Evolutionary conservation across 169 alveolate genomes (phyloP), one percentile per base, ranked within the genome.

Genomic region (Plasmodium relictum): DNA sequence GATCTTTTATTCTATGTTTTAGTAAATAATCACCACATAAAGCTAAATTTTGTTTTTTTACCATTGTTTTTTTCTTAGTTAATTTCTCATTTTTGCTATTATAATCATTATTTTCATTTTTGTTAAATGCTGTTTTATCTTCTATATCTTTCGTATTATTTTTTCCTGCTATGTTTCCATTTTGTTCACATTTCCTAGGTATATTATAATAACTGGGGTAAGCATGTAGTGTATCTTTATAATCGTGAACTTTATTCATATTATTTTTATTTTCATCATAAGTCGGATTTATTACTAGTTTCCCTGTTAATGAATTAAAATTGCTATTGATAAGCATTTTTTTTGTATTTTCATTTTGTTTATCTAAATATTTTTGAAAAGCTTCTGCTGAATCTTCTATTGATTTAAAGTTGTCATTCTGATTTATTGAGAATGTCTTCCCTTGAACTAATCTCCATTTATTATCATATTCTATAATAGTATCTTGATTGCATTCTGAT

Each of bases 391-490:
- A 63, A 16, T 86, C 87, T 61, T 86, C 58, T 14, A 71, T 74
- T 20, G 92, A 72, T 41, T 86, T 70, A 59, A 61, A 26, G 26
- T 69, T 70, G 12, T 71, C 92, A 63, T 26, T 71, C 20, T 70
- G 92, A 50, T 72, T 45, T 42, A 86, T 86, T 12, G 44, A 42
- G 62, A 86, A 86, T 58, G 42, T 41, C 41, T 86, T 86, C 37
- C 88, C 88, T 24, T 69, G 56, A 61, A 86, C 88, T 54, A 86
- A 26, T 86, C 83, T 71, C 92, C 92, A 86, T 52, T 69, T 86
- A 26, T 86, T 54, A 71, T 86, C 61, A 66, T 86, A 86, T 71
- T 86, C 87, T 31, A 86, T 86, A 16, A 86, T 42, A 63, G 92
- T 86, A 37, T 86, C 92, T 14, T 86, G 74, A n/a, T 71, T 86